Conservation (phyloP, 2,329 filamentous ascomycete genomes). For the Fusarium xyrophilum region DNA sequence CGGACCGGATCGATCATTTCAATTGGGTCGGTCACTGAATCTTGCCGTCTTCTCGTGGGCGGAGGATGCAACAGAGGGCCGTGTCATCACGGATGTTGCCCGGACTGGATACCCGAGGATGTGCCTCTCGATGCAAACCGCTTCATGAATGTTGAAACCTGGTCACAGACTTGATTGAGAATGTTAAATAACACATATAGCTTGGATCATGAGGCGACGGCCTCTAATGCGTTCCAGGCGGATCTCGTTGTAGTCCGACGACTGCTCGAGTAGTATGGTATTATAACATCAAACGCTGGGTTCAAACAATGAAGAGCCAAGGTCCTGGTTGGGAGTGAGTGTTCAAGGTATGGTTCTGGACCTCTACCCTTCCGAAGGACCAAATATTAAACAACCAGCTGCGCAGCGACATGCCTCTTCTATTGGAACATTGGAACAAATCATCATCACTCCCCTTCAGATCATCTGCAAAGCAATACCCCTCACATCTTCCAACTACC, state of each 20-base stretch:
- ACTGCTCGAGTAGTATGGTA: not conserved
- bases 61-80: not conserved
- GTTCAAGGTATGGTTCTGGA: not conserved
- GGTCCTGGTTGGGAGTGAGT: not conserved
- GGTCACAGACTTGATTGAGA: not conserved
- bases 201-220: not conserved
- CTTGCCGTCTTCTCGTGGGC: not conserved
- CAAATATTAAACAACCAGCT: not conserved
- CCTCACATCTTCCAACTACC: not conserved
- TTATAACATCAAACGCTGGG: not conserved
- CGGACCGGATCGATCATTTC: slow-evolving; percentile 6
- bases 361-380: not conserved
- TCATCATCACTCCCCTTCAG: not conserved
- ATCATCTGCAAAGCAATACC: not conserved
- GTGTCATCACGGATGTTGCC: not conserved
- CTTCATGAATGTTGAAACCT: not conserved
- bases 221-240: not conserved
- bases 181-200: not conserved
- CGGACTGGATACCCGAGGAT: not conserved
- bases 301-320: not conserved
- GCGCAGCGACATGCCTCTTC: no score
- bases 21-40: not conserved
- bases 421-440: not conserved
- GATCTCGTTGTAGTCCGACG: not conserved
- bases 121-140: not conserved